Conservation (phyloP, 805 yeast genomes). For the Candida palmyrensis region DNA sequence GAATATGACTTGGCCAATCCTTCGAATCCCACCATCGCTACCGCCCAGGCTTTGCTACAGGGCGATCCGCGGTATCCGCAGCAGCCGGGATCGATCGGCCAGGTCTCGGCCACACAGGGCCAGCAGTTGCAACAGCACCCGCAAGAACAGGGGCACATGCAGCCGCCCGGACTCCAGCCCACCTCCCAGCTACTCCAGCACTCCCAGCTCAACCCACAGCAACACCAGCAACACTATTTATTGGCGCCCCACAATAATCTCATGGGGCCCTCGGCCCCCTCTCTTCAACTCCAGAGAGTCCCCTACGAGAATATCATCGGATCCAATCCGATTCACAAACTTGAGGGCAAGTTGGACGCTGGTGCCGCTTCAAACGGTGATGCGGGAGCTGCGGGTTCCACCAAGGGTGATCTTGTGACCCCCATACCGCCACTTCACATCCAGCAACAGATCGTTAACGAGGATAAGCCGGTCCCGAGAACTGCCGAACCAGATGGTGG, state of each 20-base stretch:
- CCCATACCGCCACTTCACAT: slow-evolving; percentile 41
- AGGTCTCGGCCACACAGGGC: slow-evolving; percentile 4
- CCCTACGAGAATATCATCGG: background rate
- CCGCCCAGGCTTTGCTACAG: slow-evolving; percentile 13
- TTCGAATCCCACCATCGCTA: slow-evolving; percentile 11
- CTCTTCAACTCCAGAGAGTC: too few species aligned
- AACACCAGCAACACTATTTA: background rate
- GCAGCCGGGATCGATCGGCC: slow-evolving; percentile 8
- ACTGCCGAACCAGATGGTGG: slow-evolving; percentile 6
- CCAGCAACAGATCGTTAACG: slow-evolving; percentile 33
- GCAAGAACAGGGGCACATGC: slow-evolving; percentile 11
- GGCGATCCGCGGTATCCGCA: slow-evolving; percentile 9
- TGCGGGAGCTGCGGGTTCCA: background rate
- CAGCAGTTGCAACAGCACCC: slow-evolving; percentile 10
- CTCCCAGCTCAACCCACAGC: slow-evolving; percentile 1
- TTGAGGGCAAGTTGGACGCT: background rate
- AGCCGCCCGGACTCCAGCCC: slow-evolving; percentile 9
- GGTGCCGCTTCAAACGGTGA: background rate
- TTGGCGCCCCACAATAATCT: background rate
- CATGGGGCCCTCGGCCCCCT: too few species aligned
- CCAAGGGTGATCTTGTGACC: slow-evolving; percentile 12
- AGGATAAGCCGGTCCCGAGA: background rate
- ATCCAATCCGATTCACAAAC: background rate
- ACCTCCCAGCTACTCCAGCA: slow-evolving; percentile 9
- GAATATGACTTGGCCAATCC: slow-evolving; percentile 10